Base-by-base conservation (phyloP, 805 yeast species). In the Priceomyces carsonii region DNA sequence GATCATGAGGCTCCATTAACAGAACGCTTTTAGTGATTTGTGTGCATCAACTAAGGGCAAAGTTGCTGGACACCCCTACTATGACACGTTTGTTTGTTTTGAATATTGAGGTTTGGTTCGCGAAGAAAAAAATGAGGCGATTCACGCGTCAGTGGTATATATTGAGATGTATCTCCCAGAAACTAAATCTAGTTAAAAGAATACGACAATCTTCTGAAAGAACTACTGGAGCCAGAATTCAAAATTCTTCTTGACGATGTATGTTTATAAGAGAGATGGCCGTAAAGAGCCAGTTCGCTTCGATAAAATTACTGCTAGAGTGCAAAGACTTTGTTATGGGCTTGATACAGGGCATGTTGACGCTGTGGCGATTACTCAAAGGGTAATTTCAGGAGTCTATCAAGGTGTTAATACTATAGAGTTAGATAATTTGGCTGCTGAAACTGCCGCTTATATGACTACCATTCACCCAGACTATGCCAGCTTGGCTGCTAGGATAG, bases 381-480 rank as follows among this genome's bases (percentile, higher is more conserved):
- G 95, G 57, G 95, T 91, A 51, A 90, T 89, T 44, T 78, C 93
- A 9, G 99, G 99, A 60, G 96, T 93, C 38, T 93, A 91, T 63
- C 95, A 88, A 55, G 98, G 98, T 54, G 99, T 93, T 35, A 89
- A 91, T 54, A 93, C 98, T 36, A 77, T 84, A 42, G 97, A 93
- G 43, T 63, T 68, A 44, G 74, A 68, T 46, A 67, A 68, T 50
- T 66, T 68, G 48, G 90, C 98, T 32, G 97, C 98, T 28, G 99
- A 93, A 66, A 89, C 96, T 23, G 95, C 96, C 39, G 98, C 98
- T 27, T 85, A 84, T 57, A 87, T 93, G 96, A 89, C 97, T 40
- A 91, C 98, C 8, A 78, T 86, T 44, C 98, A 91, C 62, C 98
- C 98, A n/a, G 98, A 93, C 66, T 90, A 91, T 53, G 96, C 97